Percentiles rank a stretch among this genome's conserved stretches.
Conservation (phyloP, 257 asterid genomes). For the Handroanthus guayacan region DNA sequence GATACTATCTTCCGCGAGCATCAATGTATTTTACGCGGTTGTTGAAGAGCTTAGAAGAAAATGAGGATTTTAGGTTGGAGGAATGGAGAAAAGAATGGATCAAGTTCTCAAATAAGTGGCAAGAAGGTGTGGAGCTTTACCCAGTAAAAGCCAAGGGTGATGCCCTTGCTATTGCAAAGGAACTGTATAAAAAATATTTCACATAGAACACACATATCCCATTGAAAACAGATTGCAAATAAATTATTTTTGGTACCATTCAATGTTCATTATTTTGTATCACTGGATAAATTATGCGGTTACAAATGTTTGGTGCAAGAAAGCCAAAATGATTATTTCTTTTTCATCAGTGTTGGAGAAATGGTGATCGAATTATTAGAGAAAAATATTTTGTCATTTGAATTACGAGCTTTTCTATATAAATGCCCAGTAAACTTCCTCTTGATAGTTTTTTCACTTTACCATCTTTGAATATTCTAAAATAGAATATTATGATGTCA, state of each 20-base stretch:
- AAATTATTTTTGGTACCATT: not conserved
- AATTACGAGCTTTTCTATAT: no score
- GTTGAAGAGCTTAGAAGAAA: slow-evolving; percentile 60
- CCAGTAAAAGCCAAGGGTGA: slow-evolving; percentile 75
- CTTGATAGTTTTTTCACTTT: no score
- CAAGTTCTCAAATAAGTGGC: slow-evolving; percentile 86
- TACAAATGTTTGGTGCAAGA: not conserved
- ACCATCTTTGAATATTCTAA: no score
- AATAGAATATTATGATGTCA: no score
- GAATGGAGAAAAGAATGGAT: slow-evolving; percentile 95
- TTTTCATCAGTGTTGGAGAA: not conserved
- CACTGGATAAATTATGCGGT: not conserved
- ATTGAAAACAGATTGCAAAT: not conserved
- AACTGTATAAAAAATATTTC: slow-evolving; percentile 65
- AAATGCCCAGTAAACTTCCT: no score
- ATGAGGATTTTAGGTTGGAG: slow-evolving; percentile 60
- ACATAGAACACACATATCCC: slow-evolving; percentile 32
- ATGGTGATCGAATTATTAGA: no score
- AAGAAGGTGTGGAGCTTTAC: slow-evolving; percentile 64
- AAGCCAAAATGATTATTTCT: not conserved
- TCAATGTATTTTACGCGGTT: slow-evolving; percentile 70
- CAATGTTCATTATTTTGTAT: not conserved
- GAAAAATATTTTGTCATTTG: no score
- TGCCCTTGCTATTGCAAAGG: slow-evolving; percentile 67
- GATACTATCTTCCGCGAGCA: slow-evolving; percentile 91